A percentile compares a stretch with the other conserved stretches of the same genome.
Conservation (phyloP, 305 asterid genomes). For the Fraxinus nigra region DNA sequence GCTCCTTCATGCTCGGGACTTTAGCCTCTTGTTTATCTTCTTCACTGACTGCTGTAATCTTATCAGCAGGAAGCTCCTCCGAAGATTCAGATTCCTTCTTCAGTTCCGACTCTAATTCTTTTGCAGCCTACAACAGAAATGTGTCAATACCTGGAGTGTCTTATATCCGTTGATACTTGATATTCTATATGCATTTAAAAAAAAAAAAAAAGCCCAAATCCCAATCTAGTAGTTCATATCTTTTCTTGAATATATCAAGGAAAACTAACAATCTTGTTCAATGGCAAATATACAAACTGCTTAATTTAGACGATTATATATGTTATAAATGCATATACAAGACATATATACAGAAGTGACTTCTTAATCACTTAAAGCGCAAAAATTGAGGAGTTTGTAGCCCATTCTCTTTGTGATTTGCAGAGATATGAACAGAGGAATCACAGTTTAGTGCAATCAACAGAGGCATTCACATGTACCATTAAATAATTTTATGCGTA, state of each 20-base stretch:
- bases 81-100: constrained; percentile 47
- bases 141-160: background rate
- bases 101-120: constrained; percentile 77
- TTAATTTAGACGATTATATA: background rate
- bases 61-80: constrained; percentile 32
- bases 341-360: background rate
- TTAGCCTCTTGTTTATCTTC: constrained; percentile 40
- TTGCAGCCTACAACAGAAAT: constrained; percentile 55
- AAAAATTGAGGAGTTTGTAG: background rate
- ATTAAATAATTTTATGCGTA: background rate
- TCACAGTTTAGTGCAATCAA: background rate
- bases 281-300: background rate
- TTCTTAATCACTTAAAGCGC: background rate
- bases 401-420: background rate
- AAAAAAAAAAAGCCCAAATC: background rate
- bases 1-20: constrained; percentile 33
- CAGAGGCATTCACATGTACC: background rate
- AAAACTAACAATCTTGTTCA: background rate
- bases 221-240: background rate
- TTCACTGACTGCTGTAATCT: constrained; percentile 25
- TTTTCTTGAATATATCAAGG: background rate
- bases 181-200: background rate
- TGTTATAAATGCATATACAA: background rate
- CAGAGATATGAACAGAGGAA: background rate
- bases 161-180: background rate